Conservation (phyloP, 1,284 basidiomycete species). For the Xerocomus minutiporus region DNA sequence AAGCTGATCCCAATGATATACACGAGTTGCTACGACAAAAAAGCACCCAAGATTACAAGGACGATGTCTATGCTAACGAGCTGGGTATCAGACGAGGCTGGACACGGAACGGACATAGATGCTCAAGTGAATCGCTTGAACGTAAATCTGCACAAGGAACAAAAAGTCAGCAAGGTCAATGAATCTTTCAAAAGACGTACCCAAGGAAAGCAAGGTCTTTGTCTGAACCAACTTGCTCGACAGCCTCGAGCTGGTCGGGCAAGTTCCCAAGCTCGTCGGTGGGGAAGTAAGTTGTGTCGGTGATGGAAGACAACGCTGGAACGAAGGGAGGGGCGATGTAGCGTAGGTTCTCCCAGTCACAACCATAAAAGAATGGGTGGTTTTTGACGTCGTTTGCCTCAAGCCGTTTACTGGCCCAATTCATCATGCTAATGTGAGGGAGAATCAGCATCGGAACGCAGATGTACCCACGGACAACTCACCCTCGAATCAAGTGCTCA, state of each 20-base stretch:
- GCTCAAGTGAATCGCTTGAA: slow-evolving; percentile 71
- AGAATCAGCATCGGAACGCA: slow-evolving; percentile 6
- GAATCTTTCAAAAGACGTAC: slow-evolving; percentile 39
- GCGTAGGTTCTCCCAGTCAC: slow-evolving; percentile 89
- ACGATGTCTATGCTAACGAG: slow-evolving; percentile 27
- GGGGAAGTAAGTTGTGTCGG: slow-evolving; percentile 96
- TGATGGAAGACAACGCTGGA: slow-evolving; percentile 86
- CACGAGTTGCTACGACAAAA: slow-evolving; percentile 14
- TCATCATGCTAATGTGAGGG: slow-evolving; percentile 62
- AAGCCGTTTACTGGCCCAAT: slow-evolving; percentile 75
- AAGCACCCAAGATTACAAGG: slow-evolving; percentile 24
- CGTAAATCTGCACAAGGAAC: slow-evolving; percentile 54
- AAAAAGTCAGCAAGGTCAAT: slow-evolving; percentile 7
- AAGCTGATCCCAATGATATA: slow-evolving; percentile 13
- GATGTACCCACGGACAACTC: slow-evolving; percentile 18
- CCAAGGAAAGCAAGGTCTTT: slow-evolving; percentile 92
- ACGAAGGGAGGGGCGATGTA: slow-evolving; percentile 96
- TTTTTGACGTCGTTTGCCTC: slow-evolving; percentile 86
- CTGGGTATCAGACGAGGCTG: slow-evolving; percentile 22
- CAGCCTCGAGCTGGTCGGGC: slow-evolving; percentile 65
- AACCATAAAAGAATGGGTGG: slow-evolving; percentile 96
- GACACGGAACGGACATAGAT: neutral
- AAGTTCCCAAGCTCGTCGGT: slow-evolving; percentile 91
- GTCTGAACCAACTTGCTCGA: slow-evolving; percentile 70
- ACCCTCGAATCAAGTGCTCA: slow-evolving; percentile 87